Conservation (phyloP, 31 red algal species). For the Odonthalia washingtoniensis region DNA sequence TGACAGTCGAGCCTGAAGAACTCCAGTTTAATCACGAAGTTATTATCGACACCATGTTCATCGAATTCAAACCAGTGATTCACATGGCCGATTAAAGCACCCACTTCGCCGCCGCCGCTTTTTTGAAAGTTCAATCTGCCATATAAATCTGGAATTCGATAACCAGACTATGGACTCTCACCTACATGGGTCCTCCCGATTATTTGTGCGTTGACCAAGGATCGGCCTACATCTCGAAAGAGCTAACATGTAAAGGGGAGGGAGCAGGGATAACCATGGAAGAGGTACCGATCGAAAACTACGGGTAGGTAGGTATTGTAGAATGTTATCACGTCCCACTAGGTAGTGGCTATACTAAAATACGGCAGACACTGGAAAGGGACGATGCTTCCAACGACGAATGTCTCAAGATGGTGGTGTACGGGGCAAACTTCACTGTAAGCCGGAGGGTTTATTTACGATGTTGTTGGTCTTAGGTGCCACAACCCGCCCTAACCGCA, state of each 20-base stretch:
- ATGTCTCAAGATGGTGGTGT: too few species aligned
- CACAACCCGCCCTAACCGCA: background rate
- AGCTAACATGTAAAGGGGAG: too few species aligned
- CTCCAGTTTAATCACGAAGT: background rate
- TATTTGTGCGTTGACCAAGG: background rate
- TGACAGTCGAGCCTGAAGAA: background rate
- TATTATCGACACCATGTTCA: background rate
- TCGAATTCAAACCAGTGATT: background rate
- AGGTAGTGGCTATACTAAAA: too few species aligned
- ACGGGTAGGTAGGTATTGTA: too few species aligned
- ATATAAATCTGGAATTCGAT: background rate
- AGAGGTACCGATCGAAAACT: conserved; percentile 32
- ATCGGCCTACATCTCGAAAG: background rate
- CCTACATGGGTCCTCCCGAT: background rate
- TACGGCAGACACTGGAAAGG: too few species aligned
- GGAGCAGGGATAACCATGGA: too few species aligned
- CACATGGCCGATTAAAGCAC: background rate
- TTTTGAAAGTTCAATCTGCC: too few species aligned
- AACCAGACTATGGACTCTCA: background rate
- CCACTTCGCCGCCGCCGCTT: background rate
- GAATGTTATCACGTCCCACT: too few species aligned
- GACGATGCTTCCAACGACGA: too few species aligned
- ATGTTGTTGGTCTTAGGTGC: conserved; percentile 26
- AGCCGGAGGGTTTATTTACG: conserved; percentile 41
- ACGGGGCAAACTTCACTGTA: too few species aligned